These are phyloP conservation scores for Echinochloa phyllopogon DNA, from an alignment of 176 grass and related monocot species.

Conservation along the genomic window DNA sequence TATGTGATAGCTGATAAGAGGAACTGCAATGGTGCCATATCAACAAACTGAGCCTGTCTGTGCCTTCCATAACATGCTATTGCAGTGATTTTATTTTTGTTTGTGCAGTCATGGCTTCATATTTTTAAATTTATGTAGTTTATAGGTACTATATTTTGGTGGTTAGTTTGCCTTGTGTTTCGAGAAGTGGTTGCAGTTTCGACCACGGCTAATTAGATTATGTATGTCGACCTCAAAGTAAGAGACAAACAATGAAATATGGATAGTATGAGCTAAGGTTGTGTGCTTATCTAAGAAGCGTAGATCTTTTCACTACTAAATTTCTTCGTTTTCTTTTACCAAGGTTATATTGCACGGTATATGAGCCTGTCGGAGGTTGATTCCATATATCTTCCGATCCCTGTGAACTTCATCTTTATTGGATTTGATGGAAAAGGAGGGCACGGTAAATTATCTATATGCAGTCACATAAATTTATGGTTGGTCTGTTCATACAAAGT, in stretches of 20 bases:
- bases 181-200: constrained; percentile 18
- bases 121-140: constrained; percentile 1
- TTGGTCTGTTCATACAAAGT: constrained; percentile 25
- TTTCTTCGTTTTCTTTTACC: constrained; percentile 35
- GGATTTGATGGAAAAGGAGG: constrained; percentile 98
- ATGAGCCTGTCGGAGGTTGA: constrained; percentile 80
- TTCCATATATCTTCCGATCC: constrained; percentile 86
- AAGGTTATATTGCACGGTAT: constrained; percentile 83
- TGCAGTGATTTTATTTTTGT: background rate
- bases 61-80: background rate
- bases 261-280: background rate
- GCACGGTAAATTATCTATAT: constrained; percentile 59
- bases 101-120: background rate
- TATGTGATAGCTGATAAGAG: background rate
- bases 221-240: background rate
- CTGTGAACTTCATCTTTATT: constrained; percentile 95
- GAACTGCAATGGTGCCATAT: constrained; percentile 13
- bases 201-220: constrained; percentile 25
- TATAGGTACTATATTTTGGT: background rate
- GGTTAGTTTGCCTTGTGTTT: background rate
- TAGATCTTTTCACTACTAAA: background rate
- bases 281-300: constrained; percentile 27
- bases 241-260: background rate
- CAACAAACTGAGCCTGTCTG: background rate
- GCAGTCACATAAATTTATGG: constrained; percentile 12